These are phyloP conservation scores for Graphiopsis chlorocephala DNA, from an alignment of 2,329 filamentous ascomycete genomes.

Conservation along the genomic window DNA sequence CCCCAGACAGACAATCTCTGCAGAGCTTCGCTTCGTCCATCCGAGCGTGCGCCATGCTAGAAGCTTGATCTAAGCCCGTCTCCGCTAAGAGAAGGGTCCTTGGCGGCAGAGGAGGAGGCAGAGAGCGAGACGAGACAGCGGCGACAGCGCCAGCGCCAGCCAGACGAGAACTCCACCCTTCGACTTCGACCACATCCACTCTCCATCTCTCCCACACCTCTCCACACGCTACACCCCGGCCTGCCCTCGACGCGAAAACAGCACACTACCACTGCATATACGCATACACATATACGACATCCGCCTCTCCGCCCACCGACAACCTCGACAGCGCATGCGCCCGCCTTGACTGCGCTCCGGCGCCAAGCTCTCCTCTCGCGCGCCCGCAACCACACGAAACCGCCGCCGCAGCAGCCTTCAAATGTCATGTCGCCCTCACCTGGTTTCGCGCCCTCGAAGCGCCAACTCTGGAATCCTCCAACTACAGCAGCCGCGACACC, in stretches of 20 bases:
- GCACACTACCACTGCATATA: neutral
- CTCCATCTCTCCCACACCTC: conserved; percentile 2
- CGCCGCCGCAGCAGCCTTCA: conserved; percentile 4
- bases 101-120: neutral
- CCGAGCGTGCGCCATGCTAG: neutral
- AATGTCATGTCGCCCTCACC: conserved; percentile 17
- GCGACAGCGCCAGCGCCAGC: neutral
- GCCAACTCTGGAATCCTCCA: conserved; percentile 35
- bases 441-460: conserved; percentile 18
- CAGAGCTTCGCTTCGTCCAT: neutral
- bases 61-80: neutral
- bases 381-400: neutral
- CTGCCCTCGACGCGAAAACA: neutral
- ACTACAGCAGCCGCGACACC: conserved; percentile 16
- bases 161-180: neutral
- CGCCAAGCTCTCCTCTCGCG: conserved; percentile 5
- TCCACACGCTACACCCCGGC: neutral
- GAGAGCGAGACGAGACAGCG: neutral
- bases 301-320: neutral
- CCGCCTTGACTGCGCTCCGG: conserved; percentile 14
- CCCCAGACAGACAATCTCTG: neutral
- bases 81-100: neutral
- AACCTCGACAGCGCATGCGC: conserved; percentile 11
- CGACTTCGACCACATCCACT: neutral
- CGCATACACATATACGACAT: neutral